phyloP scores from a whole-genome alignment of 2,329 filamentous ascomycete genomes.

The Huntiella moniliformis region DNA sequence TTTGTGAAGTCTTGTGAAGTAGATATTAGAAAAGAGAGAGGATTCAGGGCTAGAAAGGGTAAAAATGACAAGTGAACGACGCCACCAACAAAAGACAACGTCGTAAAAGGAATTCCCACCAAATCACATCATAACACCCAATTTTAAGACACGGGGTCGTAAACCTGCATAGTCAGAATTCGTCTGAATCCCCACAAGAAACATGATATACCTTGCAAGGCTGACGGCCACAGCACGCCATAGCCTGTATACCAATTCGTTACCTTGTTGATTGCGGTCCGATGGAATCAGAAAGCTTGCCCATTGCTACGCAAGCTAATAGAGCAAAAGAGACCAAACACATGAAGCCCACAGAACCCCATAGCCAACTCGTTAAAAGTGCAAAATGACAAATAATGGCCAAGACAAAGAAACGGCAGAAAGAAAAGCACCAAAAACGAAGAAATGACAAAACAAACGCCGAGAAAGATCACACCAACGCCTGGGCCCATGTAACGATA shows the following conservation, averaged over 20 bases:
- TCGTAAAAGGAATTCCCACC: not conserved
- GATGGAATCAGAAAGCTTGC: no score
- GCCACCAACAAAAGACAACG: not conserved
- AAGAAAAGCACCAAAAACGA: constrained; percentile 1
- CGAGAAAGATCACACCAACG: constrained; percentile 10
- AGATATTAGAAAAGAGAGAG: constrained; percentile 2
- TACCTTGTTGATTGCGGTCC: no score
- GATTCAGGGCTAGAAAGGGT: constrained; percentile 2
- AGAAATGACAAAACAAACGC: constrained; percentile 8
- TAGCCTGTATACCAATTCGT: no score
- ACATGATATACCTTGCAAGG: no score
- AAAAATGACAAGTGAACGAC: not conserved
- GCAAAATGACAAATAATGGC: not conserved
- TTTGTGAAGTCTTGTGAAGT: not conserved
- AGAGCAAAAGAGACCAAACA: not conserved
- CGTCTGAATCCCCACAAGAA: no score
- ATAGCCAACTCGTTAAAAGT: not conserved
- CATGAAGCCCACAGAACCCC: not conserved
- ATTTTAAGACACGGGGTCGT: no score
- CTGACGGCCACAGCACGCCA: no score
- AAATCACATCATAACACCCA: no score
- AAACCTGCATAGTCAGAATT: no score
- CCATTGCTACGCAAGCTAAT: no score
- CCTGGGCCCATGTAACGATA: constrained; percentile 8
- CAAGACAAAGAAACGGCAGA: not conserved